Base-by-base conservation (phyloP, 345 rosid species). In the Eucalyptus albens region DNA sequence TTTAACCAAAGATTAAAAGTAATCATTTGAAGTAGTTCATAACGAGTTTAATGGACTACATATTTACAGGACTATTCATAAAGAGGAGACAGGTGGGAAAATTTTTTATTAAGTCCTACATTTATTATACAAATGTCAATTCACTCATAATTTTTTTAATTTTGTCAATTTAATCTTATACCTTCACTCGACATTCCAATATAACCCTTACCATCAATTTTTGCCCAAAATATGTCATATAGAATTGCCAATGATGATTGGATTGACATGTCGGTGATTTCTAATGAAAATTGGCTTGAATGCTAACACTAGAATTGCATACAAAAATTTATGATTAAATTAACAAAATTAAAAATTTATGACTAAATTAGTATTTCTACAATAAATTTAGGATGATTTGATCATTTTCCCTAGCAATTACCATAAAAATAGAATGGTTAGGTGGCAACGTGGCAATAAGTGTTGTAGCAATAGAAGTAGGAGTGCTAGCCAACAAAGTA, bases 291-390 rank as follows among this genome's bases (percentile, higher is more conserved):
- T 10, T 6, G 6, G 3, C 29, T 24, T 2, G 13, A 56, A 56
- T 56, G 62, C 9, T 24, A 56, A 1, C 6, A 56, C 0, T 56
- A 0, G 1, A 56, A 24, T 56, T 56, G 1, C 6, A 1, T 24
- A 0, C 29, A 56, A 56, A 56, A 0, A 0, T 22, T 56, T 56
- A 56, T 4, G 6, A 24, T 9, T 24, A 56, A 56, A 56, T 22
- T 56, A 24, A 0, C 0, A 56, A 56, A 56, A 56, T 24, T 24
- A 9, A 10, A 56, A 22, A 24, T 1, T 0, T 24, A 56, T 22
- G 0, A 24, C 14, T 56, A 56, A 56, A 56, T 56, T 56, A 24
- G 13, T 4, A 56, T 56, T 56, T 24, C 14, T 56, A 56, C 13
- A 56, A 56, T 56, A 56, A 24, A 24, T 56, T 56, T 56, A 56